Percentiles rank a stretch among this genome's conserved stretches.
These are phyloP conservation scores for Boletus tomentosulus DNA, from an alignment of 768 basidiomycete species.

Conservation along the genomic window DNA sequence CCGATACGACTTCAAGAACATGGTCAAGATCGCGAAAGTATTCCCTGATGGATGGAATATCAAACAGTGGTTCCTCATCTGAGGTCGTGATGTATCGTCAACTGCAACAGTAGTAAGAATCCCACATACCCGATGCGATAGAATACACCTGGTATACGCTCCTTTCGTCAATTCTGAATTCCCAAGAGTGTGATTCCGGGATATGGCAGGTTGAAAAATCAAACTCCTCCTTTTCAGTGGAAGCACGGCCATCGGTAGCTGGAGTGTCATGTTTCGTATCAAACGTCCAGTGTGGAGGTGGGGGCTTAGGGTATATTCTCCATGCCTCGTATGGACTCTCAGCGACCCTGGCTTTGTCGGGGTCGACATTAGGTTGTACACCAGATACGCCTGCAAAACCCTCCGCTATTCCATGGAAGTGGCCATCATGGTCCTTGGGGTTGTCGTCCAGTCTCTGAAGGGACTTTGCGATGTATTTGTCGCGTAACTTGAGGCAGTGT, in stretches of 20 bases:
- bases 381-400: slow-evolving; percentile 61
- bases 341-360: slow-evolving; percentile 21
- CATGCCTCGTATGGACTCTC: slow-evolving; percentile 52
- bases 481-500: slow-evolving; percentile 84
- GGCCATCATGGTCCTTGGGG: slow-evolving; percentile 84
- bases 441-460: slow-evolving; percentile 93
- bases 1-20: slow-evolving; percentile 83
- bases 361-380: slow-evolving; percentile 57
- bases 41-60: slow-evolving; percentile 83
- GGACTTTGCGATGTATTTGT: slow-evolving; percentile 90
- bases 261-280: slow-evolving; percentile 45
- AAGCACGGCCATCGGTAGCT: slow-evolving; percentile 34
- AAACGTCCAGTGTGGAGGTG: slow-evolving; percentile 97
- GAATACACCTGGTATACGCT: slow-evolving; percentile 89
- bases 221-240: slow-evolving; percentile 48
- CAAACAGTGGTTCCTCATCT: slow-evolving; percentile 58
- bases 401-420: slow-evolving; percentile 66
- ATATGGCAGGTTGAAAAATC: slow-evolving; percentile 69
- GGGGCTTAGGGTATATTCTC: slow-evolving; percentile 90
- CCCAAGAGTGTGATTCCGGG: slow-evolving; percentile 60
- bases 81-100: slow-evolving; percentile 11
- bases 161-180: slow-evolving; percentile 74
- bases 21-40: slow-evolving; percentile 97
- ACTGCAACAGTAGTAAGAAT: neutral
- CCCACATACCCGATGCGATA: slow-evolving; percentile 6